These are phyloP conservation scores for Wickerhamomyces sp. DNA, from an alignment of 1,139 yeast species.

Conservation along the genomic window DNA sequence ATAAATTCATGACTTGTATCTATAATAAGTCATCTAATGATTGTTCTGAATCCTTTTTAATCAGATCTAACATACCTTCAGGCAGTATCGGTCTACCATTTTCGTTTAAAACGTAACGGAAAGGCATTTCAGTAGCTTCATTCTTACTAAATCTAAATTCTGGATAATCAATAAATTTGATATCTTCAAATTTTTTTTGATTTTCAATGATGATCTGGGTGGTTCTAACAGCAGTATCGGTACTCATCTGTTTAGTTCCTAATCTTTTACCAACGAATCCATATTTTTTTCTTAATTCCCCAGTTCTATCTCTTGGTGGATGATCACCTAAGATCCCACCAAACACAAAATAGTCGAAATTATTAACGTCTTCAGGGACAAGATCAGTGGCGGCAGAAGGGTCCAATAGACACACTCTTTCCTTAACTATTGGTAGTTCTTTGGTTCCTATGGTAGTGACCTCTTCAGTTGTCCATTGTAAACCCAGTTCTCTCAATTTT, in stretches of 20 bases:
- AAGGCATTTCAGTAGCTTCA: slow-evolving; percentile 97
- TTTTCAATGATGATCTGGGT: slow-evolving; percentile 71
- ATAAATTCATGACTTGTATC: not conserved
- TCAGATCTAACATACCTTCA: slow-evolving; percentile 82
- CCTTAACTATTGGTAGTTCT: slow-evolving; percentile 28
- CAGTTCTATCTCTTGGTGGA: slow-evolving; percentile 94
- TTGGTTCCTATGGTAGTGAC: slow-evolving; percentile 42
- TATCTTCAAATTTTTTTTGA: slow-evolving; percentile 54
- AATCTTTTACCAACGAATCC: slow-evolving; percentile 83
- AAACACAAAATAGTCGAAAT: slow-evolving; percentile 83
- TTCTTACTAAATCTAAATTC: slow-evolving; percentile 82
- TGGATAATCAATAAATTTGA: slow-evolving; percentile 86
- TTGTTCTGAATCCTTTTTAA: slow-evolving; percentile 79
- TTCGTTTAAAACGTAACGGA: slow-evolving; percentile 71
- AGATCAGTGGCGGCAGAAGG: slow-evolving; percentile 80
- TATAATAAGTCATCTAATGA: slow-evolving; percentile 47
- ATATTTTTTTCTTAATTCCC: slow-evolving; percentile 71
- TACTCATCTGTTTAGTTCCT: slow-evolving; percentile 91
- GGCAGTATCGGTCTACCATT: slow-evolving; percentile 78
- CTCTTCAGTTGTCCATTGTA: slow-evolving; percentile 80
- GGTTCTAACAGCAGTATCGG: slow-evolving; percentile 93
- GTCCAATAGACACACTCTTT: slow-evolving; percentile 75
- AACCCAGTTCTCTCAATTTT: slow-evolving; percentile 53
- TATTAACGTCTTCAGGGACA: slow-evolving; percentile 56
- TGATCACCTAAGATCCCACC: slow-evolving; percentile 97